phyloP scores from a whole-genome alignment of 352 stramenopile species.

The Pythium rhizo-oryzae region DNA sequence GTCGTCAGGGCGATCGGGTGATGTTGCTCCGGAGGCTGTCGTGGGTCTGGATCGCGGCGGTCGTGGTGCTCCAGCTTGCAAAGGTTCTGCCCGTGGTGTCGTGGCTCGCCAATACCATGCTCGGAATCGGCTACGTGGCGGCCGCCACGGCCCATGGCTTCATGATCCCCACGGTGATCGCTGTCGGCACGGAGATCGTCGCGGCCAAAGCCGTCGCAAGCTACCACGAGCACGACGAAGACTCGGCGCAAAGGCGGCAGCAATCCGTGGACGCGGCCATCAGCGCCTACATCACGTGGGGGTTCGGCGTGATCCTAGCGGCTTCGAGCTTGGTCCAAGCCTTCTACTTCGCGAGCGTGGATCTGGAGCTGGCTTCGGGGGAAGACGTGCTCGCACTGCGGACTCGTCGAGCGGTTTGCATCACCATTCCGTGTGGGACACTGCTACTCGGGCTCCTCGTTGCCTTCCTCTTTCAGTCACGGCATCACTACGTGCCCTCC shows the following conservation, averaged over 20 bases:
- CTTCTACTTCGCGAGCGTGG: slow-evolving; percentile 58
- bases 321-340: slow-evolving; percentile 52
- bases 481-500: slow-evolving; percentile 20
- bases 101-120: slow-evolving; percentile 35
- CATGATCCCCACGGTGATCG: slow-evolving; percentile 54
- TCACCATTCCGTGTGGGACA: slow-evolving; percentile 32
- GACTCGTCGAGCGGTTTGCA: slow-evolving; percentile 37
- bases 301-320: slow-evolving; percentile 45
- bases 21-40: slow-evolving; percentile 40
- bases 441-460: slow-evolving; percentile 43
- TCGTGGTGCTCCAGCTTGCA: slow-evolving; percentile 48
- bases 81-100: slow-evolving; percentile 31
- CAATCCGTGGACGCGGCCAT: slow-evolving; percentile 18
- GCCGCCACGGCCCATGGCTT: slow-evolving; percentile 52
- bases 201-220: slow-evolving; percentile 17
- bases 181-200: slow-evolving; percentile 40
- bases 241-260: slow-evolving; percentile 7
- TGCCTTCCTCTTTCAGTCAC: slow-evolving; percentile 52
- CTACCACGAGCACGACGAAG: neutral
- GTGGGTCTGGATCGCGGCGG: slow-evolving; percentile 47
- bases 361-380: slow-evolving; percentile 25
- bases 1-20: slow-evolving; percentile 50
- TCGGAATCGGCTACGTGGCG: slow-evolving; percentile 42
- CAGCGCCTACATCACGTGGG: slow-evolving; percentile 37
- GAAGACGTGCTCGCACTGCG: slow-evolving; percentile 16